Percentiles rank a stretch among this genome's conserved stretches.
These are phyloP conservation scores for Linanthus parryae DNA, from an alignment of 148 eudicot genomes.

Conservation along the genomic window DNA sequence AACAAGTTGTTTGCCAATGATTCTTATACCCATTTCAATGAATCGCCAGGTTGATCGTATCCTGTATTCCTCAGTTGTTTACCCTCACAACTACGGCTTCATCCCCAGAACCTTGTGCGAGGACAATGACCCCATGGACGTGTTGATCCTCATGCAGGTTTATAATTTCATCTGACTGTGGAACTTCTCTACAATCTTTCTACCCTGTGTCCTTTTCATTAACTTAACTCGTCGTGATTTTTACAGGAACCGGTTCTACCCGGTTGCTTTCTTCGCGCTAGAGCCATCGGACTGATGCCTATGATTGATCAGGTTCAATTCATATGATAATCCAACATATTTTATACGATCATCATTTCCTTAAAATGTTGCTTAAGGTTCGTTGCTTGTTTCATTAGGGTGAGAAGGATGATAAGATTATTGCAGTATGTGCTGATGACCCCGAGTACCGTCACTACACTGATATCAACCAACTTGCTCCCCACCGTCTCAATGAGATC, in stretches of 20 bases:
- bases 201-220: no score
- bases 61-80: constrained; percentile 88
- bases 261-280: constrained; percentile 79
- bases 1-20: not conserved
- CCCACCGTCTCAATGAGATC: constrained; percentile 80
- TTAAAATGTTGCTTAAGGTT: not conserved
- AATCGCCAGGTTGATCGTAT: constrained; percentile 69
- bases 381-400: constrained; percentile 35
- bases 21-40: not conserved
- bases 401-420: constrained; percentile 83
- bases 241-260: constrained; percentile 77
- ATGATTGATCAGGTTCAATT: constrained; percentile 87
- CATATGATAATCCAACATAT: not conserved
- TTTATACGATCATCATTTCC: not conserved
- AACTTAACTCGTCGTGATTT: not conserved
- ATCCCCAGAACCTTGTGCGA: constrained; percentile 79
- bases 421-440: constrained; percentile 89
- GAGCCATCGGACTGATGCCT: constrained; percentile 89
- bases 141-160: constrained; percentile 84
- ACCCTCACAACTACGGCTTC: constrained; percentile 96
- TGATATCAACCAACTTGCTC: constrained; percentile 66
- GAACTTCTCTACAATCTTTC: no score
- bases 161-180: not conserved
- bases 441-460: constrained; percentile 76
- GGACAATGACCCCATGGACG: constrained; percentile 89